Conservation (phyloP, 2,329 filamentous ascomycete species). For the Trichoderma guizhouense region DNA sequence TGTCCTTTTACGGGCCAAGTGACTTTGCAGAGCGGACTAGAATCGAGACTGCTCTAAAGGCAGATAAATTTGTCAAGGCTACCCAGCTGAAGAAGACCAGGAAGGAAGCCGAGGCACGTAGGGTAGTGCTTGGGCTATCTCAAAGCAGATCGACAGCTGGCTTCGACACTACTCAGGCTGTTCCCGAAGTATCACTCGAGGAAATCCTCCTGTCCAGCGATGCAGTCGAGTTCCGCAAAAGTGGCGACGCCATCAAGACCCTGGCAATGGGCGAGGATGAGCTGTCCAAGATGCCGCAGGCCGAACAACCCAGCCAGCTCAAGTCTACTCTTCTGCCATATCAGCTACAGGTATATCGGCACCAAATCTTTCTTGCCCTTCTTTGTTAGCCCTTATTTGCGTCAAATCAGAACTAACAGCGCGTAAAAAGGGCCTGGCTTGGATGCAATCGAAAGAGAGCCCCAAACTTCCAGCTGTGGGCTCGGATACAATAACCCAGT, state of each 20-base stretch:
- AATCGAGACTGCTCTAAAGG: slow-evolving; percentile 61
- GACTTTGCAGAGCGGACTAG: slow-evolving; percentile 49
- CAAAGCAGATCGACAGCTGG: slow-evolving; percentile 38
- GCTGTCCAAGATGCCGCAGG: slow-evolving; percentile 68
- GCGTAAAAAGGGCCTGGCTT: slow-evolving; percentile 65
- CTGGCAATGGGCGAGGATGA: slow-evolving; percentile 69
- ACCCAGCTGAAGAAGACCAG: slow-evolving; percentile 55
- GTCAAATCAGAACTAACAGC: not conserved
- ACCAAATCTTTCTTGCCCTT: not conserved
- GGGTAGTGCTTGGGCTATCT: slow-evolving; percentile 38
- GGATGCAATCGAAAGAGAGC: slow-evolving; percentile 75
- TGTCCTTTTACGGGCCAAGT: slow-evolving; percentile 67
- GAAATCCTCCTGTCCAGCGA: slow-evolving; percentile 65
- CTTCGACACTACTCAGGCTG: slow-evolving; percentile 27
- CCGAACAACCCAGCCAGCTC: slow-evolving; percentile 63
- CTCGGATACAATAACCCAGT: slow-evolving; percentile 62
- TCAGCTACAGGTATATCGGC: slow-evolving; percentile 57
- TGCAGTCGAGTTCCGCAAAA: slow-evolving; percentile 62
- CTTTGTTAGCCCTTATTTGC: not conserved
- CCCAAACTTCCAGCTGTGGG: slow-evolving; percentile 60
- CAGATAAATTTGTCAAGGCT: slow-evolving; percentile 60
- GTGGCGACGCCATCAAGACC: slow-evolving; percentile 62
- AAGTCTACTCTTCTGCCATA: slow-evolving; percentile 71
- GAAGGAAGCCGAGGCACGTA: slow-evolving; percentile 51
- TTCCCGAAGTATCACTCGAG: slow-evolving; percentile 51